Base-by-base conservation (phyloP, 2,329 filamentous ascomycete genomes). In the Escovopsis weberi region DNA sequence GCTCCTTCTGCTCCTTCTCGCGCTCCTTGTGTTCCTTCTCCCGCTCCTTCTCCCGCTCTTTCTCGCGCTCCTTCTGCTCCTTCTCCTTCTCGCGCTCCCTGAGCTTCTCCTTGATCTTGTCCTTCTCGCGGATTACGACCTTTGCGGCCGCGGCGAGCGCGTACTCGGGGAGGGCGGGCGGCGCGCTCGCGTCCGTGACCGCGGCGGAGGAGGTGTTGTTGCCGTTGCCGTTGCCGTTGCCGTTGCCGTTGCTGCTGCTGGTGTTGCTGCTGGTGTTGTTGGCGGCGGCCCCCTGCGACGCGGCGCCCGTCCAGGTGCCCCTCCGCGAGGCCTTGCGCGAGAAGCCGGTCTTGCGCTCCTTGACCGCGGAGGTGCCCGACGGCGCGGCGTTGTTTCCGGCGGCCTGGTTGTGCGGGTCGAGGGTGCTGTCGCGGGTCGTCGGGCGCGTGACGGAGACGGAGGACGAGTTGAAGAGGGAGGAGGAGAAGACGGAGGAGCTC, bases 161-260 rank as follows among this genome's bases (percentile, higher is more conserved):
- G 57, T 71, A 70, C 41, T 74, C 68, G 38, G 71, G 70, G 15
- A 75, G 61, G 6, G 70, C 68, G n/a, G 71, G 70, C 32, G 71
- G 72, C 37, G 60, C 62, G 19, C 65, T 50, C 40, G 62, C 65
- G 56, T 72, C 68, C 42, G 64, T 69, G 39, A 65, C 55, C 48
- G 64, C 54, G 48, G 58, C 4, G 23, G 23, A 23, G 23, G 23
- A 23, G 4, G 23, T 23, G 23, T 23, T 23, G 23, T 23, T 23
- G 23, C 2, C 6, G 23, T 23, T 23, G 23, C 6, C 6, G 23
- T 23, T 23, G 23, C 6, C 6, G 23, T 23, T 23, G 23, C 6
- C 6, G 23, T 23, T 23, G 23, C 6, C 6, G 23, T 23, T 23
- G 15, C 15, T 3, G 23, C 6, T 23, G 23, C 6, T 15, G 15